Percentiles rank a stretch among this genome's conserved stretches.
These are phyloP conservation scores for Beta lomatogona DNA, from an alignment of 179 eudicot genomes.

Conservation along the genomic window DNA sequence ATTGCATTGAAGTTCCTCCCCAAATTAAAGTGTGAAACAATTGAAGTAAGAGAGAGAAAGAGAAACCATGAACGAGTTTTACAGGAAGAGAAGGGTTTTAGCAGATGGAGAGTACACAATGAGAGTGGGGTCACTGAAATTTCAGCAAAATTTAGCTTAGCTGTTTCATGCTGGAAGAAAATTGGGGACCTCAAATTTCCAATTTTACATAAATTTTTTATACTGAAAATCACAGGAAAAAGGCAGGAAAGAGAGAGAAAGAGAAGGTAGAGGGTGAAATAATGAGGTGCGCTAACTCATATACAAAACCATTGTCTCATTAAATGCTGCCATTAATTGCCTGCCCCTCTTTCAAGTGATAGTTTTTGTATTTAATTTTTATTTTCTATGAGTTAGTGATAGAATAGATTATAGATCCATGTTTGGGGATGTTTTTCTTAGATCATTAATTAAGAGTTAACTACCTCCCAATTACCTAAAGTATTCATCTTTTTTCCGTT, in stretches of 20 bases:
- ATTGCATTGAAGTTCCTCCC: conserved; percentile 11
- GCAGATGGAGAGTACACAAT: not conserved
- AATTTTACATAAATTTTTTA: not conserved
- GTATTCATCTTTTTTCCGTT: too few species aligned
- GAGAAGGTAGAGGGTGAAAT: not conserved
- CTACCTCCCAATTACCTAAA: too few species aligned
- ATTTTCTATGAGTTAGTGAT: too few species aligned
- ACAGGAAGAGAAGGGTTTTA: not conserved
- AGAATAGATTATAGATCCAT: conserved; percentile 5
- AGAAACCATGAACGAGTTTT: conserved; percentile 15
- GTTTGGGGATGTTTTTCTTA: not conserved
- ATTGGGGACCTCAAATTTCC: conserved; percentile 17
- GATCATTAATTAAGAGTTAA: too few species aligned
- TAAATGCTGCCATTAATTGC: conserved; percentile 29
- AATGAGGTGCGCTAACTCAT: conserved; percentile 32
- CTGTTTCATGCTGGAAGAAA: conserved; percentile 25
- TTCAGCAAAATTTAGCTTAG: conserved; percentile 12
- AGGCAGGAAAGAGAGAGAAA: not conserved
- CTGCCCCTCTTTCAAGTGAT: not conserved
- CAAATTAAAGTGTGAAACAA: conserved; percentile 1
- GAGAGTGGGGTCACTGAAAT: conserved; percentile 20
- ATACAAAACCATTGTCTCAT: conserved; percentile 31
- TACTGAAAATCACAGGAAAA: not conserved
- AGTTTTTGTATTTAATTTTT: too few species aligned
- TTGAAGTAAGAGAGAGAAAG: conserved; percentile 14